A percentile compares a stretch with the other conserved stretches of the same genome.
Conservation (phyloP, 257 asterid genomes). For the Linderniella brevidens region DNA sequence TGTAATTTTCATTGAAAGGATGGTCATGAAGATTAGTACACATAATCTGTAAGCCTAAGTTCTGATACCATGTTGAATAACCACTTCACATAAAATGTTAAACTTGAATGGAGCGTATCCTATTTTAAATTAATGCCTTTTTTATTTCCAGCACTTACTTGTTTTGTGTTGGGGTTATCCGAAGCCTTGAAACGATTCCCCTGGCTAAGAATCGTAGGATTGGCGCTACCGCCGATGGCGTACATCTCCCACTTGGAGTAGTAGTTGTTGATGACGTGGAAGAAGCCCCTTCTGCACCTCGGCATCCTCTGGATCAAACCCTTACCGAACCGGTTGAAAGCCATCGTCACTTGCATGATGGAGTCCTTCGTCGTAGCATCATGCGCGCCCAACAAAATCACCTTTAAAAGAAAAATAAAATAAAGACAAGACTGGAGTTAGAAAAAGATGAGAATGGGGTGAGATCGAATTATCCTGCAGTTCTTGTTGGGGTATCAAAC, state of each 20-base stretch:
- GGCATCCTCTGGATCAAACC: conserved; percentile 54
- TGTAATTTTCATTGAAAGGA: too few relatives aligned
- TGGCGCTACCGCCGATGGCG: conserved; percentile 59
- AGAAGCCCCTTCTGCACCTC: conserved; percentile 34
- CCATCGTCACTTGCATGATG: conserved; percentile 47
- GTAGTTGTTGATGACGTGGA: conserved; percentile 40
- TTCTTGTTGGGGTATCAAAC: too few relatives aligned
- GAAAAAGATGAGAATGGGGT: too few relatives aligned
- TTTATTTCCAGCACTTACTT: too few relatives aligned
- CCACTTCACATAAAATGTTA: too few relatives aligned
- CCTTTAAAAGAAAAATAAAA: conserved; percentile 9
- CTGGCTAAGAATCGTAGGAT: conserved; percentile 45
- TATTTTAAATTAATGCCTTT: neutral
- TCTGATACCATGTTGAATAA: too few relatives aligned
- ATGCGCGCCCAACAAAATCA: conserved; percentile 52
- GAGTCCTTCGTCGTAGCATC: conserved; percentile 18
- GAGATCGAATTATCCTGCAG: too few relatives aligned
- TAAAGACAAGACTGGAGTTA: too few relatives aligned
- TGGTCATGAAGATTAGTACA: too few relatives aligned
- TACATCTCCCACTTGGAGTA: conserved; percentile 32
- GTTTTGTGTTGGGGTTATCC: neutral
- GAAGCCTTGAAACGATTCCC: conserved; percentile 27
- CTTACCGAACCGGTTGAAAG: conserved; percentile 50
- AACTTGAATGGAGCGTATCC: too few relatives aligned
- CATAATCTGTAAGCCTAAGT: too few relatives aligned